Evolutionary conservation across 352 stramenopile species (phyloP), one percentile per base, ranked within the genome.

Genomic region (Globisporangium lucens): DNA sequence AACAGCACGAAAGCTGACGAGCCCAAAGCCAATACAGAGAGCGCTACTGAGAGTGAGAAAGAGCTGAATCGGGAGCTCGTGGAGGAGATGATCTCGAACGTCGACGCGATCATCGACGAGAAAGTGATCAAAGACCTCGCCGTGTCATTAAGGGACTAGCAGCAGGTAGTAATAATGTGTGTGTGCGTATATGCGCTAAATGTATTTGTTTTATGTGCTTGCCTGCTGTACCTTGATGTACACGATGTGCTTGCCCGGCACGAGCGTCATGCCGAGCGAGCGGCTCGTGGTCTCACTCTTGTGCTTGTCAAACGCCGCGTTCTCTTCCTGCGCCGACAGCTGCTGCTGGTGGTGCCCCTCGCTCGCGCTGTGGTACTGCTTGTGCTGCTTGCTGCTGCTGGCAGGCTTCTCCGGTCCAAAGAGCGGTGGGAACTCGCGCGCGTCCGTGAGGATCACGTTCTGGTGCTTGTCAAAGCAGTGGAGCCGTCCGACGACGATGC

Each of bases 391-490:
- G 17, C 13, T 22, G 43, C 43, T 51, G 41, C 41, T 58, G 4
- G 15, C 35, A 27, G 35, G 35, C 38, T 60, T 53, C 27, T 38
- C 22, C 65, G 35, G 33, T 1, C 49, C 49, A 33, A 43, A 60
- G 30, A 82, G 77, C 35, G 83, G 80, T 27, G 78, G 66, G 64
- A 79, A 93, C 71, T 90, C 85, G 58, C 78, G 74, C 58, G 79
- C 80, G 56, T 93, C 85, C 53, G 82, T 90, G 36, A 93, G 68
- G 43, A 93, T 91, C 36, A 93, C 74, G 71, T 93, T 93, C 74
- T 91, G 79, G 71, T 93, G 82, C 72, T 90, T 89, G 81, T 93
- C 85, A 67, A 93, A 87, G 72, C 85, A 91, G 75, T 93, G 83
- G 67, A 93, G 85, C 55, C 65, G 77, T 24, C 85, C 85, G 12